A percentile compares a stretch with the other conserved stretches of the same genome.
These are phyloP conservation scores for Citrullus colocynthis DNA, from an alignment of 306 rosid genomes.

Conservation along the genomic window DNA sequence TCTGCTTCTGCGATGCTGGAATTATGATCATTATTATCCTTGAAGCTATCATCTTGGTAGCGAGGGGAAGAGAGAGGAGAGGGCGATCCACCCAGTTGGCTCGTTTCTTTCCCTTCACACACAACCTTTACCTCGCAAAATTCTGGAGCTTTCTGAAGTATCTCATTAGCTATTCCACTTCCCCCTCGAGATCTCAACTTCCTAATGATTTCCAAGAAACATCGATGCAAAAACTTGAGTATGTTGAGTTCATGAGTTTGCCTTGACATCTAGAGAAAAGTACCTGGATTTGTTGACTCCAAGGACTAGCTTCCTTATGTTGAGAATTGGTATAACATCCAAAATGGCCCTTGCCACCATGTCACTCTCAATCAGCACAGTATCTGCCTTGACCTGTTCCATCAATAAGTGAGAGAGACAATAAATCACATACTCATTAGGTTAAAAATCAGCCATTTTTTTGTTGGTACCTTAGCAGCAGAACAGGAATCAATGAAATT, in stretches of 20 bases:
- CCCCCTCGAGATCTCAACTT: conserved; percentile 39
- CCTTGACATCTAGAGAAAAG: neutral
- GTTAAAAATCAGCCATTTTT: neutral
- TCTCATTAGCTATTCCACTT: conserved; percentile 43
- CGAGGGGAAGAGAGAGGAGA: conserved; percentile 12
- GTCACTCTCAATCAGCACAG: conserved; percentile 54
- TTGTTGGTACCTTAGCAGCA: conserved; percentile 37
- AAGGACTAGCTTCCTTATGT: conserved; percentile 42
- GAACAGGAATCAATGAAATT: conserved; percentile 45
- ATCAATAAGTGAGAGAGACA: neutral
- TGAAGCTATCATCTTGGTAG: conserved; percentile 4
- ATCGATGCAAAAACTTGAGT: neutral
- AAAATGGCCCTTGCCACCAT: conserved; percentile 43
- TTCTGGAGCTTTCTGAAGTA: conserved; percentile 42
- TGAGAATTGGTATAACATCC: conserved; percentile 42
- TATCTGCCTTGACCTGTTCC: conserved; percentile 60
- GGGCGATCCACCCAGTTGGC: conserved; percentile 12
- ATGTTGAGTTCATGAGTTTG: neutral
- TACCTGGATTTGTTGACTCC: conserved; percentile 66
- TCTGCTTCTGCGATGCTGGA: conserved; percentile 19
- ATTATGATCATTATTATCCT: neutral
- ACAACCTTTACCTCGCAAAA: conserved; percentile 46
- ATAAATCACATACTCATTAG: neutral
- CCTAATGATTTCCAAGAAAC: conserved; percentile 21
- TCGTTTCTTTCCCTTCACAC: conserved; percentile 54